These are phyloP conservation scores for Puccinellia tenuiflora DNA, from an alignment of 176 grass and related monocot genomes.

Conservation along the genomic window DNA sequence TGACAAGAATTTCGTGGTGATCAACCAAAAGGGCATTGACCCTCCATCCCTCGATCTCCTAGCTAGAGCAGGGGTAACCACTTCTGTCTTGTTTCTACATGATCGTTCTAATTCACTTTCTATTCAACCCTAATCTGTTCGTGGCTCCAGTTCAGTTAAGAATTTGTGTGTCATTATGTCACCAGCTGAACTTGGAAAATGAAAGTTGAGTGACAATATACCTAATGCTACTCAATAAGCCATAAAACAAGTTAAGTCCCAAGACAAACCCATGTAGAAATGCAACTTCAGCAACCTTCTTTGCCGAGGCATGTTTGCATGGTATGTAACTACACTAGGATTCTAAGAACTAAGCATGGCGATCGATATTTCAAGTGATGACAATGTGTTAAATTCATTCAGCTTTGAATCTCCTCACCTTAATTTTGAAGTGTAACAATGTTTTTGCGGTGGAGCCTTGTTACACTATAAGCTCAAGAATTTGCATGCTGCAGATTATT, in stretches of 20 bases:
- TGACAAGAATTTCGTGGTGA: slow-evolving; percentile 93
- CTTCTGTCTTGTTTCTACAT: background rate
- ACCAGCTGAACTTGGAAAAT: background rate
- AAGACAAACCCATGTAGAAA: background rate
- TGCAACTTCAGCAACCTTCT: background rate
- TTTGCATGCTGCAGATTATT: slow-evolving; percentile 67
- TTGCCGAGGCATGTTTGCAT: background rate
- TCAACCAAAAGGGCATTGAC: slow-evolving; percentile 98
- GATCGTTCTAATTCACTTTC: background rate
- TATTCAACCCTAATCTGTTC: background rate
- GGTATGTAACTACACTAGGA: background rate
- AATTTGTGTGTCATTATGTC: background rate
- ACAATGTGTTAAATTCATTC: background rate
- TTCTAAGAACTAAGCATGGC: background rate
- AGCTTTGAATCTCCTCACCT: background rate
- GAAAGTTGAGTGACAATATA: background rate
- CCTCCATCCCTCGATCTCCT: slow-evolving; percentile 95
- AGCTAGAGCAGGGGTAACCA: slow-evolving; percentile 86
- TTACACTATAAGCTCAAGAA: background rate
- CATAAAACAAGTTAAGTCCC: background rate
- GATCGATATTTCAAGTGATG: background rate
- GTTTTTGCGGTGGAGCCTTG: background rate
- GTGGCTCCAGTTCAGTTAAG: background rate
- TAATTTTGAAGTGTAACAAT: background rate
- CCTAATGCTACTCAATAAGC: background rate